Percentiles rank a stretch among this genome's conserved stretches.
phyloP scores from a whole-genome alignment of 306 rosid species.

The Lathyrus sativus region DNA sequence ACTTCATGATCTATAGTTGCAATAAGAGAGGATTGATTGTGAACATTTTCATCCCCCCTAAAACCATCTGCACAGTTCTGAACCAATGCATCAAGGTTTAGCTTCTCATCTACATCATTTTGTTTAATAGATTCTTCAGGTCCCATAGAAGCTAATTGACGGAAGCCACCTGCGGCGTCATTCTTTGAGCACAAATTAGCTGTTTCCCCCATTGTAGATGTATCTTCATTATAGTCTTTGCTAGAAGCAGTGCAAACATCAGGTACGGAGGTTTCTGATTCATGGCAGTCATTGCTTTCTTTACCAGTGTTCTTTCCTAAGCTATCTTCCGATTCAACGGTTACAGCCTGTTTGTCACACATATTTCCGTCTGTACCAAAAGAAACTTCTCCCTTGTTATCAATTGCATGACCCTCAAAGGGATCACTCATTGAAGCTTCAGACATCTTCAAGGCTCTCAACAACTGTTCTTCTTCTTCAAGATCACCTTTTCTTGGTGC shows the following conservation, averaged over 20 bases:
- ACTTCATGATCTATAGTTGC: constrained; percentile 42
- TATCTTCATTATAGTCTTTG: constrained; percentile 42
- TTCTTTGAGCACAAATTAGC: constrained; percentile 43
- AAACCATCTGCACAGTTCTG: constrained; percentile 41
- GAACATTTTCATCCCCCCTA: constrained; percentile 41
- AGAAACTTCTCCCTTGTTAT: constrained; percentile 37
- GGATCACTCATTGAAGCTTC: constrained; percentile 52
- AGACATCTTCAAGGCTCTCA: constrained; percentile 73
- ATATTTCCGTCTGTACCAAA: constrained; percentile 45
- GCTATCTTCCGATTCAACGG: constrained; percentile 49
- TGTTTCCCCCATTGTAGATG: constrained; percentile 43
- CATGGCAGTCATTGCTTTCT: constrained; percentile 44
- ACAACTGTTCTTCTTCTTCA: constrained; percentile 87
- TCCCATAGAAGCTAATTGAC: constrained; percentile 44
- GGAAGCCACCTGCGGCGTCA: constrained; percentile 39
- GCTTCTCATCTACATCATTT: constrained; percentile 48
- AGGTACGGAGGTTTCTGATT: constrained; percentile 44
- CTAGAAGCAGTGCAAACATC: constrained; percentile 48
- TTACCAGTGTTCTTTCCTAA: constrained; percentile 42
- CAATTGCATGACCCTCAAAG: constrained; percentile 36
- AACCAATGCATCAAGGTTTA: constrained; percentile 39
- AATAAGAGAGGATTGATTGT: constrained; percentile 39
- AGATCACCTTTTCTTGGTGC: constrained; percentile 71
- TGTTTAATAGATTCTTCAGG: constrained; percentile 44
- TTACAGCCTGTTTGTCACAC: constrained; percentile 34